Base-by-base conservation (phyloP, 495 filamentous ascomycete species). In the Cercophora newfieldiana region DNA sequence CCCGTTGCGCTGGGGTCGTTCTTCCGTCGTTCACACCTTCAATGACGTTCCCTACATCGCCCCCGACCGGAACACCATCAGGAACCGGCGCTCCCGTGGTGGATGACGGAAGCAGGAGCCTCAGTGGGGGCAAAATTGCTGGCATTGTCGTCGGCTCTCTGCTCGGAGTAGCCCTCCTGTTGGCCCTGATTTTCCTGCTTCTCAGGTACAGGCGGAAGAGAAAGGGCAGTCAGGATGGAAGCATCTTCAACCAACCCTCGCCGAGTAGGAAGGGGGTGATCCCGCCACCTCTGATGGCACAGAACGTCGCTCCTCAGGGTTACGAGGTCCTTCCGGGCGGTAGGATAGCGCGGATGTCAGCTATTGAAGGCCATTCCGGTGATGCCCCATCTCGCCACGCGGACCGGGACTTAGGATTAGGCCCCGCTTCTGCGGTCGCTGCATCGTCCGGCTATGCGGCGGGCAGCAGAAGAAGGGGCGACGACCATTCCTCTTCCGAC, bases 321-420 rank as follows among this genome's bases (percentile, higher is more conserved):
- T 91, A 90, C 67, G 89, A 91, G 66, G 82, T 90, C 30, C 84
- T 94, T 25, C 90, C 94, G 44, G 94, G 93, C 30, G 94, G 92
- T 37, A 88, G 96, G 50, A 94, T 99, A 55, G 90, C 95, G 8
- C 87, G 96, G 37, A 98, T 99, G 96, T 94, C 94, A 30, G 96
- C 96, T 14, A 79, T 99, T 33, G 94, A 97, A 74, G 88, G 83
- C 0, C 82, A 86, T 65, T 83, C 87, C 0, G 87, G 82, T 61
- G 83, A 86, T 14, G 85, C 87, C 0, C 83, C 89, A 0, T 83
- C 86, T 5, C 83, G 71, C 49, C 77, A 75, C 66, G 82, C 74
- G 22, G 77, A 71, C 25, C 53, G 37, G 18, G 37, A 44, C 10
- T 44, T 44, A 16, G 37, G 37, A 2, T 14, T 65, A 3, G 75